Conservation (phyloP, 345 rosid species). For the Adansonia digitata region DNA sequence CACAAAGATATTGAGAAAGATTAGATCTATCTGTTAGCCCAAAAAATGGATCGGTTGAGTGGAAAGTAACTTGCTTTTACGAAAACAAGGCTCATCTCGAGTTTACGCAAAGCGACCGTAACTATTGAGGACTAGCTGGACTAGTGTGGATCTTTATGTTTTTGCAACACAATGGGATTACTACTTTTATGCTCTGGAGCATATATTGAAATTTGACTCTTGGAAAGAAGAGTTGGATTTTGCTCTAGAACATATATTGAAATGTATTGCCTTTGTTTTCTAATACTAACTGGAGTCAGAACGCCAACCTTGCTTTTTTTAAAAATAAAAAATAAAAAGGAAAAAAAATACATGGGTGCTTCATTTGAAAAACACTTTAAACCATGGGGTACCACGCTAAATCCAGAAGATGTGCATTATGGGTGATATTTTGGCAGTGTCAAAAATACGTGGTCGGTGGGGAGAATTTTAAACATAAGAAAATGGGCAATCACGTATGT, state of each 20-base stretch:
- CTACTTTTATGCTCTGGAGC: slow-evolving; percentile 75
- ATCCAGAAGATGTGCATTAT: slow-evolving; percentile 73
- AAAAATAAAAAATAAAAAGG: too few relatives aligned
- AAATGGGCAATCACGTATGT: too few relatives aligned
- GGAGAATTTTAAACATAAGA: slow-evolving; percentile 96
- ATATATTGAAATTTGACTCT: slow-evolving; percentile 65
- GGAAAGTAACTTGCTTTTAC: slow-evolving; percentile 94
- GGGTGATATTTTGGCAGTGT: slow-evolving; percentile 89
- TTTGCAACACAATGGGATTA: slow-evolving; percentile 99
- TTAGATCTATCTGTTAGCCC: too few relatives aligned
- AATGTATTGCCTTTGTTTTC: slow-evolving; percentile 92
- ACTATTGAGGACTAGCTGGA: slow-evolving; percentile 64
- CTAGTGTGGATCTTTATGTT: slow-evolving; percentile 92
- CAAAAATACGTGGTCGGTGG: slow-evolving; percentile 96
- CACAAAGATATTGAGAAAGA: too few relatives aligned
- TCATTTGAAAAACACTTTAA: slow-evolving; percentile 69
- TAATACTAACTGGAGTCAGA: slow-evolving; percentile 86
- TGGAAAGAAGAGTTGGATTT: slow-evolving; percentile 90
- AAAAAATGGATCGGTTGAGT: slow-evolving; percentile 44
- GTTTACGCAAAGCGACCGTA: slow-evolving; percentile 52
- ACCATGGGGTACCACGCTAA: slow-evolving; percentile 61
- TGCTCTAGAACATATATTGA: slow-evolving; percentile 73
- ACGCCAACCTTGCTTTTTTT: slow-evolving; percentile 80
- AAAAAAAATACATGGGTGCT: slow-evolving; percentile 97
- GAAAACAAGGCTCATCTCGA: slow-evolving; percentile 73